Evolutionary conservation across 331 rosid species (phyloP).

Genomic region (Rhamnella rubrinervis): DNA sequence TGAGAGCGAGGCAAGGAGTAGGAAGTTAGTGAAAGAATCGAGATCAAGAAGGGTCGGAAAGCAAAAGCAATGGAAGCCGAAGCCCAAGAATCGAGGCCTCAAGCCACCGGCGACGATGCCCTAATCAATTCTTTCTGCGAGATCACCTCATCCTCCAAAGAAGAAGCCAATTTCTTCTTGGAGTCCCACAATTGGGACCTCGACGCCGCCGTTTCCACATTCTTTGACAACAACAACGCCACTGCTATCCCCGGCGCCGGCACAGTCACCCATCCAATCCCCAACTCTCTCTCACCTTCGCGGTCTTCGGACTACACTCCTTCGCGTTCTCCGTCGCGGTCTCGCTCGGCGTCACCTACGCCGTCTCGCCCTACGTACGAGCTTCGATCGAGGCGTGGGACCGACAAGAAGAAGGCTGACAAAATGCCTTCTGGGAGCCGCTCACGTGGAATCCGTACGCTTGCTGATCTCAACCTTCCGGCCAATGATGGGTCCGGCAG

Average conservation of each 20-base stretch:
- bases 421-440: conserved; percentile 43
- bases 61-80: conserved; percentile 33
- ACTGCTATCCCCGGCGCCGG: neutral
- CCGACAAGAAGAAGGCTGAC: conserved; percentile 16
- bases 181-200: conserved; percentile 86
- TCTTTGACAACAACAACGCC: conserved; percentile 43
- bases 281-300: neutral
- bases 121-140: conserved; percentile 70
- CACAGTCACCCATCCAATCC: conserved; percentile 3
- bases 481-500: conserved; percentile 47
- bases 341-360: conserved; percentile 36
- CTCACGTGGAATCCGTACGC: conserved; percentile 52
- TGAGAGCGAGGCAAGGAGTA: no score
- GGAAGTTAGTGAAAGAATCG: no score
- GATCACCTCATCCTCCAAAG: conserved; percentile 68
- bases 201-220: conserved; percentile 85
- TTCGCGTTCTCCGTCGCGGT: conserved; percentile 27
- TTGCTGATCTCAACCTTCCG: conserved; percentile 61
- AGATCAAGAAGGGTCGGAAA: no score
- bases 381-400: conserved; percentile 62
- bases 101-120: conserved; percentile 10
- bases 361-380: conserved; percentile 56
- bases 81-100: conserved; percentile 38
- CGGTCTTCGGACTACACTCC: conserved; percentile 3
- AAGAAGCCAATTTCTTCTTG: conserved; percentile 78